A percentile compares a stretch with the other conserved stretches of the same genome.
Conservation (phyloP, 768 basidiomycete genomes). For the Gautieria morchelliformis region DNA sequence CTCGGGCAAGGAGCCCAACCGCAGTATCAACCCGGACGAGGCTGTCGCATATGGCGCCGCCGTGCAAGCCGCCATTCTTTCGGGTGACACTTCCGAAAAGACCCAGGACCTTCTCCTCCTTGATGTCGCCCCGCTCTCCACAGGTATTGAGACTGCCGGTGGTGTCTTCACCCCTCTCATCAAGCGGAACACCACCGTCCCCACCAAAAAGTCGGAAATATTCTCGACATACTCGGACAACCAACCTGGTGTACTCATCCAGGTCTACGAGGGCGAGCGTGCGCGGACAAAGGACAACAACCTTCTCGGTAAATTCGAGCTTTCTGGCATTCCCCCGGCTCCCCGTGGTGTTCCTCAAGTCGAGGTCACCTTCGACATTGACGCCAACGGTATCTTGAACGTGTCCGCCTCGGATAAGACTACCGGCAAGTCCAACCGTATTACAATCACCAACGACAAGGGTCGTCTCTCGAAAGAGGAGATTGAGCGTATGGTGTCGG, state of each 20-base stretch:
- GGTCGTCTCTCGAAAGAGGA: slow-evolving; percentile 95
- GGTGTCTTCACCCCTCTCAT: slow-evolving; percentile 99
- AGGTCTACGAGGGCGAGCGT: slow-evolving; percentile 97
- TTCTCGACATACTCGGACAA: slow-evolving; percentile 99
- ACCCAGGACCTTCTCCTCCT: slow-evolving; percentile 93
- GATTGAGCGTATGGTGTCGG: slow-evolving; percentile 93
- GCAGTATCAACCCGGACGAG: slow-evolving; percentile 99
- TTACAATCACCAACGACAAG: slow-evolving; percentile 95
- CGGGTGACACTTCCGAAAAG: slow-evolving; percentile 96
- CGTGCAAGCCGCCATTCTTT: slow-evolving; percentile 95
- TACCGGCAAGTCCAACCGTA: slow-evolving; percentile 90
- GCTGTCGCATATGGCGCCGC: slow-evolving; percentile 98
- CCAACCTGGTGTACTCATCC: slow-evolving; percentile 96
- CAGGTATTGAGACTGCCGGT: slow-evolving; percentile 97
- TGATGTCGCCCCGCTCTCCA: slow-evolving; percentile 83
- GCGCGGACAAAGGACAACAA: slow-evolving; percentile 99
- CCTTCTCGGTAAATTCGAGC: slow-evolving; percentile 95
- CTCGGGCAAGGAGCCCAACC: slow-evolving; percentile 97
- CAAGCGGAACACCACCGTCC: slow-evolving; percentile 97
- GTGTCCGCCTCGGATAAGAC: slow-evolving; percentile 95
- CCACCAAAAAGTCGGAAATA: slow-evolving; percentile 96
- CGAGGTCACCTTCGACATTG: slow-evolving; percentile 97
- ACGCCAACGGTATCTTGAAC: slow-evolving; percentile 93
- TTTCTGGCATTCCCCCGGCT: slow-evolving; percentile 91
- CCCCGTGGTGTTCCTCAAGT: slow-evolving; percentile 97